Evolutionary conservation across 129 eudicot genomes (phyloP), one percentile per base, ranked within the genome.

Genomic region (Sambucus nigra): DNA sequence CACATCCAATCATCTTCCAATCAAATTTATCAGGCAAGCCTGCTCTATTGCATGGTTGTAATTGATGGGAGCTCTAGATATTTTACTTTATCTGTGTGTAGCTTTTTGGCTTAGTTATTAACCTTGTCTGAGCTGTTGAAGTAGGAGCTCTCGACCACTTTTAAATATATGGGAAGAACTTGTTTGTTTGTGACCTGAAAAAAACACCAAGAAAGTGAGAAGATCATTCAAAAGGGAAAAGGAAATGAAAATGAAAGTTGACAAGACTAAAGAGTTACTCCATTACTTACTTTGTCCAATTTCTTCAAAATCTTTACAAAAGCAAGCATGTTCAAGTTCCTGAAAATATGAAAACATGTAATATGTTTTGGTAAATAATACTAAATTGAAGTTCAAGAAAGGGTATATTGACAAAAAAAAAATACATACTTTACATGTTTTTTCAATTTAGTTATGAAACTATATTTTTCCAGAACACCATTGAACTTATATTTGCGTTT

Each of bases 311-410:
- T 92, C 75, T 92, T 92, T 7, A 70, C 82, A 45, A 92, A 92
- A 47, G 99, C 99, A 57, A 86, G 99, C 99, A 92, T 80, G 96
- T 92, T 92, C 76, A 92, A 71, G 71, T 86, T 80, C 96, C 99
- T 92, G 75, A 39, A 25, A 69, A 57, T 29, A 16, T 13, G 42
- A 2, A 35, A 35, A 35, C 42, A 2, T 35, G 42, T 35, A 7
- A 7, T 29, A 29, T 7, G 42, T 35, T 8, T 35, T 35, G 5
- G 12, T 35, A 35, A 35, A 35, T 15, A 35, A 15, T 1, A 7
- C 1, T 2, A 35, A 35, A 35, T 35, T 35, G 4, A 1, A 35
- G 3, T 21, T 8, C 21, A 33, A 72, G 32, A 41, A 51, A n/a
- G n/a, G n/a, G n/a, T n/a, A n/a, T n/a, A n/a, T n/a, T n/a, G n/a